phyloP scores from a whole-genome alignment of 306 rosid species.

The Quercus variabilis region DNA sequence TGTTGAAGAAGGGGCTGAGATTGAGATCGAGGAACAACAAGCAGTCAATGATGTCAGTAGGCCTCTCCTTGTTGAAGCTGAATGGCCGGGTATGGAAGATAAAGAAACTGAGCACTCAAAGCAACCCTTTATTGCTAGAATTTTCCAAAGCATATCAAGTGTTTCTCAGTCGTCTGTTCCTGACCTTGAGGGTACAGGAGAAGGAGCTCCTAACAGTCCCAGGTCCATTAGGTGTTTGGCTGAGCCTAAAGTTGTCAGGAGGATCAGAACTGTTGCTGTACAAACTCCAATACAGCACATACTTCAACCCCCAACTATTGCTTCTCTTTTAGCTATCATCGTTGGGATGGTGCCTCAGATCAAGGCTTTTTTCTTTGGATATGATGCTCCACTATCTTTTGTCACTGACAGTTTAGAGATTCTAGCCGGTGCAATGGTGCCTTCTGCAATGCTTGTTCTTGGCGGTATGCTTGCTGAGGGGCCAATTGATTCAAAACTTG shows the following conservation, averaged over 20 bases:
- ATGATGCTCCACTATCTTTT: constrained; percentile 64
- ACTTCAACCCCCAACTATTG: constrained; percentile 87
- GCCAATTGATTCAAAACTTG: constrained; percentile 70
- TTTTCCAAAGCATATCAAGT: constrained; percentile 52
- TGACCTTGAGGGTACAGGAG: constrained; percentile 41
- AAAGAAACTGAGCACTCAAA: constrained; percentile 84
- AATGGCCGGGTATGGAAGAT: constrained; percentile 96
- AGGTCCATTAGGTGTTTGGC: constrained; percentile 74
- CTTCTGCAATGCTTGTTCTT: constrained; percentile 85
- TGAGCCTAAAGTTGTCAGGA: constrained; percentile 75
- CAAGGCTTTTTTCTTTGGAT: constrained; percentile 64
- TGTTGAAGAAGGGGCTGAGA: constrained; percentile 41
- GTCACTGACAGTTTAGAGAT: constrained; percentile 70
- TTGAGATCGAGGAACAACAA: constrained; percentile 37
- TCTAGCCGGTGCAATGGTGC: constrained; percentile 73
- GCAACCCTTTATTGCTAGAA: constrained; percentile 69
- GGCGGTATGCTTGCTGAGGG: constrained; percentile 97
- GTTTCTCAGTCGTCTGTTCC: constrained; percentile 38
- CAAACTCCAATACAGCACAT: constrained; percentile 80
- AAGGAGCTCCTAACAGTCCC: constrained; percentile 49
- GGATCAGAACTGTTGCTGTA: constrained; percentile 70
- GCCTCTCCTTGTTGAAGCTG: constrained; percentile 89
- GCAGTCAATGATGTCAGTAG: constrained; percentile 49
- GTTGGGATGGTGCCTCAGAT: constrained; percentile 70
- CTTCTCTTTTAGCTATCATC: constrained; percentile 78